Evolutionary conservation across 805 yeast species (phyloP), one percentile per base, ranked within the genome.

Genomic region (Ogataea henricii): DNA sequence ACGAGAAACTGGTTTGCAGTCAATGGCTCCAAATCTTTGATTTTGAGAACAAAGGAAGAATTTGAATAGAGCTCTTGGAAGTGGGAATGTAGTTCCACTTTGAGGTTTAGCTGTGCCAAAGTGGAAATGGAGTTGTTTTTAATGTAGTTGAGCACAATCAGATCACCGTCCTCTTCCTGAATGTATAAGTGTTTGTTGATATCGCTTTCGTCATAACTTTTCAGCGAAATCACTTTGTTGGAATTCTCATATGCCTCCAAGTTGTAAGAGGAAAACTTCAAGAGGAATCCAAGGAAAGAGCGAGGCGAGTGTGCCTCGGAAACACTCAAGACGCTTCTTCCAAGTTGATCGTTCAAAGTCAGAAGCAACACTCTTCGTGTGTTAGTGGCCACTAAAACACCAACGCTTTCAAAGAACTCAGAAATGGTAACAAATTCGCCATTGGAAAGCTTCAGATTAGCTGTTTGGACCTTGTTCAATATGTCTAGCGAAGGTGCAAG

Each of bases 371-470:
- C 79, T 50, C 91, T 72, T 20, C 89, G 89, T 51, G 78, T 69
- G 3, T 87, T 79, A 0, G 97, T 89, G 6, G 89, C 78, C 7
- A 85, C 59, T 0, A 85, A 72, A 4, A 89, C 71, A 2, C 96
- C 96, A 1, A 86, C 81, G 0, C 94, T 91, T 53, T 83, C 89
- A 9, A 85, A 73, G 50, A 78, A 78, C 46, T 81, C 79, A 1
- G 85, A 76, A 32, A 73, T 57, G 1, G 81, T 77, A 14, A 89
- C 70, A 25, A 63, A 60, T 61, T 91, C 97, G 13, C 74, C 71
- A 16, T 73, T 64, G 1, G 69, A 57, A 5, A 83, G 67, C 35
- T 71, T 74, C 18, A 83, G 57, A 2, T 65, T 56, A 41, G 69
- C 68, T 33, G 60, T 47, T 12, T 60, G 66, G 6, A 40, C 67